Base-by-base conservation (phyloP, 352 stramenopile species). In the Phytophthora melonis region DNA sequence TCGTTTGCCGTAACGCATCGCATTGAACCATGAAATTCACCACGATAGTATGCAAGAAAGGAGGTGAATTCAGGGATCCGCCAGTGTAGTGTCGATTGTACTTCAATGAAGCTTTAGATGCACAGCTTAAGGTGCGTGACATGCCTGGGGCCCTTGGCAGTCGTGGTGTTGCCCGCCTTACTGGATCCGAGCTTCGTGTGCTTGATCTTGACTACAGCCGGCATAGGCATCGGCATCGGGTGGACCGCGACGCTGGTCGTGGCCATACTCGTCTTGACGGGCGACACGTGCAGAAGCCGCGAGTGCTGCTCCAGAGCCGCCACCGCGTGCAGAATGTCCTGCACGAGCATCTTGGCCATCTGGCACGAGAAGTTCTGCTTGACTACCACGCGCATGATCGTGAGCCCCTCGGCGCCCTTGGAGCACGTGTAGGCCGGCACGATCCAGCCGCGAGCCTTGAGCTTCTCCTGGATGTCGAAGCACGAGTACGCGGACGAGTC, bases 391-490 rank as follows among this genome's bases (percentile, higher is more conserved):
- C 89, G 87, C 89, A 95, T 95, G 77, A 95, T 94, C 43, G 87
- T 79, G 49, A 94, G 79, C 54, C 78, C 82, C 67, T 95, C 84
- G 49, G 89, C 89, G 10, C 87, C 87, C 18, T 75, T 75, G 18
- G 86, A 91, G 73, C 87, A 94, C 54, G 86, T 92, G 78, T 97
- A 97, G 30, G 90, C 90, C 9, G 90, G 90, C 30, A 96, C 82
- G 68, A 94, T 96, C 90, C 90, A 97, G 0, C 89, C 86, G 30
- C 87, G 83, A 25, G 72, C 82, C 58, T 81, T 87, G 23, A 97
- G 76, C 58, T 89, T 90, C 77, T 97, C 88, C 62, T 95, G 88
- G 60, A 97, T 92, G 62, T 96, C 89, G 74, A 95, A 97, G 72
- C 90, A 93, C 49, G 88, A 83, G 75, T 86, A 97, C 30, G 71